Evolutionary conservation across 2,329 filamentous ascomycete genomes (phyloP), one percentile per base, ranked within the genome.

Genomic region (Trematosphaeria pertusa): DNA sequence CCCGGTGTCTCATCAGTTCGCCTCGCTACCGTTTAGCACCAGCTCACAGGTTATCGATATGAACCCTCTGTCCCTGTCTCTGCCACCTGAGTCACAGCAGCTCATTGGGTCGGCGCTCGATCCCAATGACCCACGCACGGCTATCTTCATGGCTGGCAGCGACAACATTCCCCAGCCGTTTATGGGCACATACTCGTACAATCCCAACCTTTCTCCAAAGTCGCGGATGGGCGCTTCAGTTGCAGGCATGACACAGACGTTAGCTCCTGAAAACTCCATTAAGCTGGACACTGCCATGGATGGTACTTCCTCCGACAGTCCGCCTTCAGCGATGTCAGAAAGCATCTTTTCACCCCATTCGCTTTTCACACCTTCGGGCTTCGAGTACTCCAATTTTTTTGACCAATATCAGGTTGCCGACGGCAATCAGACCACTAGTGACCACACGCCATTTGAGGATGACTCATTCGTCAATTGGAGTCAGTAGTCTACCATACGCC

Each of bases 41-140:
- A 46, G 47, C 18, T 59, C 62, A 7, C 65, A 67, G 41, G 53
- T 63, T n/a, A 33, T 71, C 17, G 64, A 62, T 47, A 62, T 69
- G 35, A 72, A 72, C 32, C 78, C 78, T 8, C 70, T 83, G 43
- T 78, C 77, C 2, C 75, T 77, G 31, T 70, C 75, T 3, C 65
- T 84, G 17, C 80, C 81, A 17, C 64, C 75, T 3, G 78, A 84
- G 54, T 73, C 79, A 1, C 80, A 83, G 61, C 78, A 80, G 58
- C 68, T 84, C 14, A 68, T 84, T 5, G 79, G 76, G 12, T 69
- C 72, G 2, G 65, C 69, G 0, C 65, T 81, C 4, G 75, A 79
- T 48, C 66, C 70, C 2, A 74, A 70, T 21, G 75, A 81, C 49
- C 72, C 75, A 3, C 65, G 72, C 43, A 75, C 74, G 15, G 60